Evolutionary conservation across 805 yeast species (phyloP).

Genomic region (Yamadazyma paraphyllophila): DNA sequence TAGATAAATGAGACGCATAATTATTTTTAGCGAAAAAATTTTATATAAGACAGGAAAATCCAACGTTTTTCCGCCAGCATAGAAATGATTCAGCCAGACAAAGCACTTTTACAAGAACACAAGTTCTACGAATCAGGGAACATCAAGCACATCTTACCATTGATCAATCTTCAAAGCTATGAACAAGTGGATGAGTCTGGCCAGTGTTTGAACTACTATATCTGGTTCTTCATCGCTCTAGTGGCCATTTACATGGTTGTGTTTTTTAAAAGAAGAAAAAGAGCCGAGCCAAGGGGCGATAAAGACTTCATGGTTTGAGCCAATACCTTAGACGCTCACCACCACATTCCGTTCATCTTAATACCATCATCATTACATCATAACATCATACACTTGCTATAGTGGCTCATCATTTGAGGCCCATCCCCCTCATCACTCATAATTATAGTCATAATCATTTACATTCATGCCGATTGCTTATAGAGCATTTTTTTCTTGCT

Average conservation of each 20-base stretch:
- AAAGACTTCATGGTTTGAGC: constrained; percentile 5
- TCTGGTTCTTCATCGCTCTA: background rate
- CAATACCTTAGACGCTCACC: background rate
- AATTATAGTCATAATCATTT: background rate
- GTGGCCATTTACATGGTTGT: background rate
- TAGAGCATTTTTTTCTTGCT: background rate
- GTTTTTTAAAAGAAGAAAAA: constrained; percentile 1
- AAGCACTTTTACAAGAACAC: constrained; percentile 20
- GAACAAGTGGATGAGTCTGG: constrained; percentile 5
- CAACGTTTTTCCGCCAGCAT: background rate
- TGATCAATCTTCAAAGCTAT: constrained; percentile 22
- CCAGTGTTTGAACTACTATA: background rate
- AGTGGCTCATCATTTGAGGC: background rate
- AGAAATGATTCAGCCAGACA: constrained; percentile 9
- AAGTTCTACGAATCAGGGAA: constrained; percentile 30
- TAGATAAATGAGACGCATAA: constrained; percentile 2
- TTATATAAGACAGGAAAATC: background rate
- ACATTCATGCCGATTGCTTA: background rate
- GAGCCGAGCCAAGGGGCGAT: background rate
- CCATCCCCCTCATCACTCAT: background rate
- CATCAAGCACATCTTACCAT: constrained; percentile 22
- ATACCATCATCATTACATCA: no score
- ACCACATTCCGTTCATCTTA: background rate
- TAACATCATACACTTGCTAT: background rate
- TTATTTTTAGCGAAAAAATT: constrained; percentile 5